A percentile compares a stretch with the other conserved stretches of the same genome.
phyloP scores from a whole-genome alignment of 129 eudicot species.

The Saposhnikovia divaricata region DNA sequence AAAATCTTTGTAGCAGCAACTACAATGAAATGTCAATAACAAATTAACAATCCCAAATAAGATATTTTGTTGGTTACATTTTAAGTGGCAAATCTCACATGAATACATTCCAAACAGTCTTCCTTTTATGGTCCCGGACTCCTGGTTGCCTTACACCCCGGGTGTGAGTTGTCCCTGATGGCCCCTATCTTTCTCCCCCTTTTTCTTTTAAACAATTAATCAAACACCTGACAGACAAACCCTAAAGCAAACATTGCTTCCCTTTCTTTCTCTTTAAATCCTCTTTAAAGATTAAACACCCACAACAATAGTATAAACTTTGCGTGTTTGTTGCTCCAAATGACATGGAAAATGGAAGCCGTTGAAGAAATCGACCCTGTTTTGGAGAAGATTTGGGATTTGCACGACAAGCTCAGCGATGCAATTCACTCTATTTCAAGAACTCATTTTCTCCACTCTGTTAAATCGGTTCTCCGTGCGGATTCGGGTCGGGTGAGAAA shows the following conservation, averaged over 20 bases:
- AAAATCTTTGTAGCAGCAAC: too few species aligned
- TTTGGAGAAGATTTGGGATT: constrained; percentile 83
- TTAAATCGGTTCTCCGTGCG: constrained; percentile 29
- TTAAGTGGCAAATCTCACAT: too few species aligned
- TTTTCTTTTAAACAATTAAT: not conserved
- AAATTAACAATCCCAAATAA: too few species aligned
- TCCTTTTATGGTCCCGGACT: not conserved
- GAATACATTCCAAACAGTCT: not conserved
- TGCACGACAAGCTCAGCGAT: constrained; percentile 95
- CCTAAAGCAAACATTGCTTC: constrained; percentile 1
- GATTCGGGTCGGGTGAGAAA: not conserved
- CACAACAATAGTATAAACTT: not conserved
- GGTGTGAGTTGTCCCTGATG: not conserved
- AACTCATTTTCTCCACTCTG: constrained; percentile 61
- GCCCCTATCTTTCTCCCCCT: not conserved
- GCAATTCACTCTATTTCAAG: constrained; percentile 81
- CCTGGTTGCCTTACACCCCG: not conserved
- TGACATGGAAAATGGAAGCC: constrained; percentile 73
- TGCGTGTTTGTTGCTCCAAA: constrained; percentile 10
- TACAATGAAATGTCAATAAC: too few species aligned
- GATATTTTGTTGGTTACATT: too few species aligned
- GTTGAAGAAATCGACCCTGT: constrained; percentile 69
- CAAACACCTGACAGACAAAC: constrained; percentile 5
- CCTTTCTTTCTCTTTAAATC: not conserved
- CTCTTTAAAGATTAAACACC: too few species aligned